A percentile compares a stretch with the other conserved stretches of the same genome.
These are phyloP conservation scores for Torulaspora pretoriensis DNA, from an alignment of 1,139 yeast species.

Conservation along the genomic window DNA sequence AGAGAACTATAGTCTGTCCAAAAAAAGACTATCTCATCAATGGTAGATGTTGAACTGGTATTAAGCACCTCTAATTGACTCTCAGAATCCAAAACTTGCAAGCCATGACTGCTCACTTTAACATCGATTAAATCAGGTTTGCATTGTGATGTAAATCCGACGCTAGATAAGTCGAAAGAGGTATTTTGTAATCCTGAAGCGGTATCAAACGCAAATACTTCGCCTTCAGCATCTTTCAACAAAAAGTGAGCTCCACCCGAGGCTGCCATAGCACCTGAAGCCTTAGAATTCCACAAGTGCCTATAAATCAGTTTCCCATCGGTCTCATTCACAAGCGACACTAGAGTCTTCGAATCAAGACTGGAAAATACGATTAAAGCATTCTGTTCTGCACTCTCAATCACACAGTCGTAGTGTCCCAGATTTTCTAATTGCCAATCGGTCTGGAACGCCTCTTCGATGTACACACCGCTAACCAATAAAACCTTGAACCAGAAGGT, in stretches of 20 bases:
- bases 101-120: constrained; percentile 4
- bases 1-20: constrained; percentile 13
- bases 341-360: constrained; percentile 19
- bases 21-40: constrained; percentile 15
- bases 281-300: constrained; percentile 17
- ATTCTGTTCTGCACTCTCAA: constrained; percentile 13
- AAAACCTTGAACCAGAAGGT: constrained; percentile 4
- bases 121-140: constrained; percentile 11
- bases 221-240: constrained; percentile 12
- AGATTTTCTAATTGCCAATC: constrained; percentile 36
- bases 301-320: constrained; percentile 27
- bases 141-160: constrained; percentile 16
- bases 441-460: constrained; percentile 35
- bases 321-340: constrained; percentile 26
- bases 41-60: constrained; percentile 17
- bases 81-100: constrained; percentile 13
- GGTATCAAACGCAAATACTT: constrained; percentile 11
- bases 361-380: constrained; percentile 26
- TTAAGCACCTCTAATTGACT: constrained; percentile 13
- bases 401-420: constrained; percentile 30
- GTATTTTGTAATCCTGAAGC: constrained; percentile 15
- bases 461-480: constrained; percentile 29
- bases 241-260: constrained; percentile 11
- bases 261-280: constrained; percentile 18
- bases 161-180: not conserved